phyloP scores from a whole-genome alignment of 306 rosid species.

The Arachis stenosperma region DNA sequence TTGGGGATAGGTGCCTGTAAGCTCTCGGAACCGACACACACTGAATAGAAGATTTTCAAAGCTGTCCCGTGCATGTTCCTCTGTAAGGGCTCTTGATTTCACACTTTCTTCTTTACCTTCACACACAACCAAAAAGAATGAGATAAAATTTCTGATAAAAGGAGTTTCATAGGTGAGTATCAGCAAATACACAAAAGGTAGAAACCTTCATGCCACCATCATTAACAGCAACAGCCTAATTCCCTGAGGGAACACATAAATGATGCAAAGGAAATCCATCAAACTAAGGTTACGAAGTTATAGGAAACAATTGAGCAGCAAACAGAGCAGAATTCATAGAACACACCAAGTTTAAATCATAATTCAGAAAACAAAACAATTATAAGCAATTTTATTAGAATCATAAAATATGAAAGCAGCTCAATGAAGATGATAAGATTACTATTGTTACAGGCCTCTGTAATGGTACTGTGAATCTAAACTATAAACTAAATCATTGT shows the following conservation, averaged over 20 bases:
- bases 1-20: constrained; percentile 79
- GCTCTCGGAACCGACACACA: constrained; percentile 90
- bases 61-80: constrained; percentile 97
- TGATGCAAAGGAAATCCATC: constrained; percentile 6
- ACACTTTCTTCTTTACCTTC: constrained; percentile 68
- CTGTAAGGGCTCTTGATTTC: constrained; percentile 83
- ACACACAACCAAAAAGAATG: constrained; percentile 28
- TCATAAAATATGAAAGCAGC: constrained; percentile 9
- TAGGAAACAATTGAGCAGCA: not conserved
- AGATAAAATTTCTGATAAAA: not conserved
- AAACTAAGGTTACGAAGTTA: not conserved
- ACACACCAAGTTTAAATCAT: not conserved
- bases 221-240: not conserved
- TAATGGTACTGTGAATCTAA: not conserved
- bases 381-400: constrained; percentile 14
- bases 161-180: constrained; percentile 5
- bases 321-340: not conserved
- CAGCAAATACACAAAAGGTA: constrained; percentile 24
- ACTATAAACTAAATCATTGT: not conserved
- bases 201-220: constrained; percentile 12
- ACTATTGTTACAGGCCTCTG: not conserved
- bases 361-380: too few species aligned
- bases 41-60: constrained; percentile 95
- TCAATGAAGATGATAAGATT: not conserved
- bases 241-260: constrained; percentile 5